Base-by-base conservation (phyloP, 129 eudicot species). In the Chrysanthemum seticuspe region DNA sequence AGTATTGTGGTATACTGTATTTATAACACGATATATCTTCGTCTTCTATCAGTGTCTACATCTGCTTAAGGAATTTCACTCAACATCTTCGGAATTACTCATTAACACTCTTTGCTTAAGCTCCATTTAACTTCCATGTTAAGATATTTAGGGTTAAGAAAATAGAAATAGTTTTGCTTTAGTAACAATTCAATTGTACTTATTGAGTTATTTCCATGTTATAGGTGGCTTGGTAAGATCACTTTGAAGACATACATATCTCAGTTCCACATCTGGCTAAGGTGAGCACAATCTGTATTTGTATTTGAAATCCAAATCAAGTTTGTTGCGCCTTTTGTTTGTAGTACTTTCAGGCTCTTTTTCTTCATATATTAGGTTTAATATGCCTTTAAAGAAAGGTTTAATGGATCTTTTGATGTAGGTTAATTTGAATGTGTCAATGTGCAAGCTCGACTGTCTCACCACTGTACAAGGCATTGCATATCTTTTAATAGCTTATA, bases 211-310 rank as follows among this genome's bases (percentile, higher is more conserved):
- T 70, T 74, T 25, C 13, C 8, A 60, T 58, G 57, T 61, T 50
- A 76, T 72, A 91, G 97, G 83, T 91, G 97, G 97, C 96, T 91
- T 47, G 97, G 97, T 27, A 92, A 92, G 84, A 77, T 92, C 81
- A 92, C 97, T 58, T 79, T 92, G 86, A 96, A 92, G 77, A 92
- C 96, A 0, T 92, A 92, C 73, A 87, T 92, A 62, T 92, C 97
- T 62, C 97, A 92, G 88, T 92, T 92, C 77, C 97, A 92, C 76
- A 92, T 92, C 67, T 91, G 97, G 97, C 85, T 91, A 79, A 88
- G 97, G 97, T 88, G 74, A 62, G 81, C 60, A 50, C 27, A 68
- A 36, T 51, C 34, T 3, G 6, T 40, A 4, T 23, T 40, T 40
- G 14, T 27, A 0, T 67, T 57, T 74, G 29, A 62, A 21, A 48